Conservation (phyloP, 2,329 filamentous ascomycete genomes). For the Penicillium sp. region DNA sequence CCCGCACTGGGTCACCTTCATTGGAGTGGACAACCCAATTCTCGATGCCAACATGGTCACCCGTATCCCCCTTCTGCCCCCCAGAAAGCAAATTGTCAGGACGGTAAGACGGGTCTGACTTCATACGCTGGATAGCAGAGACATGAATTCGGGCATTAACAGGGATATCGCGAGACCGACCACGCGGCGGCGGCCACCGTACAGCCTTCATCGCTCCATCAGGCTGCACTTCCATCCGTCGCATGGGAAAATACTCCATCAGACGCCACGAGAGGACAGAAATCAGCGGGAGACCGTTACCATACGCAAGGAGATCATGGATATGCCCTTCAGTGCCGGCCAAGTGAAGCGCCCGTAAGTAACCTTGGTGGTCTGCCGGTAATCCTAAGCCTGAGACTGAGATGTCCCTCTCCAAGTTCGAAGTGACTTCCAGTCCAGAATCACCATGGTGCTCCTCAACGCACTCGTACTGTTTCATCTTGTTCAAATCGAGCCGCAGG, state of each 20-base stretch:
- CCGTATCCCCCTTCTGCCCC: slow-evolving; percentile 26
- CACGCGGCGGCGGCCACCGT: slow-evolving; percentile 68
- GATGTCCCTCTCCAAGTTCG: slow-evolving; percentile 15
- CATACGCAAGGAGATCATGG: slow-evolving; percentile 65
- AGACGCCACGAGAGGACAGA: slow-evolving; percentile 65
- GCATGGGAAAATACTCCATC: slow-evolving; percentile 74
- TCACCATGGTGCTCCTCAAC: slow-evolving; percentile 28
- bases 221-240: slow-evolving; percentile 66
- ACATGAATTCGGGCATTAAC: slow-evolving; percentile 64
- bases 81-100: slow-evolving; percentile 71
- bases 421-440: slow-evolving; percentile 16
- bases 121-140: slow-evolving; percentile 68
- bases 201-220: slow-evolving; percentile 63
- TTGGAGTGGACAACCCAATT: slow-evolving; percentile 12
- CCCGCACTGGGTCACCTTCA: slow-evolving; percentile 15
- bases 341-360: not conserved
- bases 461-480: slow-evolving; percentile 21
- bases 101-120: slow-evolving; percentile 58
- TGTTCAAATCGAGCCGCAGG: slow-evolving; percentile 58
- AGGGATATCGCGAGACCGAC: slow-evolving; percentile 70
- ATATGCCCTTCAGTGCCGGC: slow-evolving; percentile 41
- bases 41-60: slow-evolving; percentile 45
- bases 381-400: not conserved
- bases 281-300: slow-evolving; percentile 51
- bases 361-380: not conserved